Conservation (phyloP, 2,329 filamentous ascomycete species). For the Neophaeococcomyces mojaviensis region DNA sequence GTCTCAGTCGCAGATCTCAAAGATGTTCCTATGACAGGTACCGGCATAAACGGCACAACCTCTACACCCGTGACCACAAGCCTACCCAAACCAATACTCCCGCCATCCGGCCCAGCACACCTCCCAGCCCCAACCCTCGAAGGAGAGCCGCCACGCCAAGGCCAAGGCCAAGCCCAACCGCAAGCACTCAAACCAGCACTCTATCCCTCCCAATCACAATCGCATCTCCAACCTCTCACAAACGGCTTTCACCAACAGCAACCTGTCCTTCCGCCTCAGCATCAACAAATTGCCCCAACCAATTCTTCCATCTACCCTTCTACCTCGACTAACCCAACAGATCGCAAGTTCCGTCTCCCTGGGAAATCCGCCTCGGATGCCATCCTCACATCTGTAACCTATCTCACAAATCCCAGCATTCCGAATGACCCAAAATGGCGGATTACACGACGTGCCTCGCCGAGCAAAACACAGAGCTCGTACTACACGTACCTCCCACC, state of each 20-base stretch:
- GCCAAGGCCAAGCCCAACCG: slow-evolving; percentile 23
- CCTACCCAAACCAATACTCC: slow-evolving; percentile 9
- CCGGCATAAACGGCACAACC: slow-evolving; percentile 14
- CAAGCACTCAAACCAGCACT: slow-evolving; percentile 14
- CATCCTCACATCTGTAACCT: slow-evolving; percentile 58
- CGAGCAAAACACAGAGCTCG: slow-evolving; percentile 61
- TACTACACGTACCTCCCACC: slow-evolving; percentile 63
- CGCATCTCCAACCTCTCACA: slow-evolving; percentile 11
- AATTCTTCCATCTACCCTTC: slow-evolving; percentile 22
- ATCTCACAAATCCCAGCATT: slow-evolving; percentile 62
- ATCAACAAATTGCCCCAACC: slow-evolving; percentile 25
- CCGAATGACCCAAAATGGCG: slow-evolving; percentile 55
- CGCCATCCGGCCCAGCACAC: slow-evolving; percentile 9
- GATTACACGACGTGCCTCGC: slow-evolving; percentile 58
- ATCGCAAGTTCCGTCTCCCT: slow-evolving; percentile 36
- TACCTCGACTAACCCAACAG: slow-evolving; percentile 33
- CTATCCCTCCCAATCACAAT: slow-evolving; percentile 11
- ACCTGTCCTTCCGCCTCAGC: slow-evolving; percentile 1
- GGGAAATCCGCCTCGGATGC: slow-evolving; percentile 53
- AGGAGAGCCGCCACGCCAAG: slow-evolving; percentile 26
- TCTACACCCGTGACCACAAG: slow-evolving; percentile 5
- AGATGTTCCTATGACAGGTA: slow-evolving; percentile 14
- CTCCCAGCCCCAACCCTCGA: slow-evolving; percentile 17
- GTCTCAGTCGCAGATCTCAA: slow-evolving; percentile 16
- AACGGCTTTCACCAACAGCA: slow-evolving; percentile 13